phyloP scores from a whole-genome alignment of 345 rosid genomes.

The Geranium brycei region DNA sequence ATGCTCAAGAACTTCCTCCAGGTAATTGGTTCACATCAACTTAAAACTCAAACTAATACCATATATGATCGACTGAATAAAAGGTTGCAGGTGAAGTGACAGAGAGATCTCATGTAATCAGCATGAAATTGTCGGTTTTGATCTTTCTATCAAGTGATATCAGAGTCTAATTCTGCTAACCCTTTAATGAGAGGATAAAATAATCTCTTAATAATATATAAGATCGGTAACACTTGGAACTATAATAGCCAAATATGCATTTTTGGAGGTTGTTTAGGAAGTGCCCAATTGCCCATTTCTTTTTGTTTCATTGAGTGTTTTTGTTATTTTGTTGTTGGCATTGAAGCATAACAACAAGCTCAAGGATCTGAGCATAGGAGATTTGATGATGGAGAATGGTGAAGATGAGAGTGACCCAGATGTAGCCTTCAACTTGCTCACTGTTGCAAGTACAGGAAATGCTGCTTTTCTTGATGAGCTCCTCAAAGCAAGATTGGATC shows the following conservation, averaged over 20 bases:
- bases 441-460: slow-evolving; percentile 49
- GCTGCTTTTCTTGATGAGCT: slow-evolving; percentile 76
- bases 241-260: too few species aligned
- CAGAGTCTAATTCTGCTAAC: too few species aligned
- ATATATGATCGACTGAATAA: too few species aligned
- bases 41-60: too few species aligned
- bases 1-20: slow-evolving; percentile 69
- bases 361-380: slow-evolving; percentile 39
- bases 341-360: slow-evolving; percentile 53
- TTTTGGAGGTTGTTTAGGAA: too few species aligned
- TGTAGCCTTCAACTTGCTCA: slow-evolving; percentile 38
- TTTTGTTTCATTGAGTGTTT: background rate
- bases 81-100: too few species aligned
- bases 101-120: too few species aligned
- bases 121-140: too few species aligned
- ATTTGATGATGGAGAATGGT: slow-evolving; percentile 21
- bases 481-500: slow-evolving; percentile 66
- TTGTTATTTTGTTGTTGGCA: background rate
- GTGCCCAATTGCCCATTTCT: background rate
- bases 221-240: too few species aligned
- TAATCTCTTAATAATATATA: too few species aligned
- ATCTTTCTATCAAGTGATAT: too few species aligned
- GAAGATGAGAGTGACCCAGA: slow-evolving; percentile 36
- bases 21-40: slow-evolving; percentile 17
- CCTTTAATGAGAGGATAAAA: too few species aligned